Percentiles rank a stretch among this genome's conserved stretches.
These are phyloP conservation scores for Loxodes magnus DNA, from an alignment of 73 alveolate species.

Conservation along the genomic window DNA sequence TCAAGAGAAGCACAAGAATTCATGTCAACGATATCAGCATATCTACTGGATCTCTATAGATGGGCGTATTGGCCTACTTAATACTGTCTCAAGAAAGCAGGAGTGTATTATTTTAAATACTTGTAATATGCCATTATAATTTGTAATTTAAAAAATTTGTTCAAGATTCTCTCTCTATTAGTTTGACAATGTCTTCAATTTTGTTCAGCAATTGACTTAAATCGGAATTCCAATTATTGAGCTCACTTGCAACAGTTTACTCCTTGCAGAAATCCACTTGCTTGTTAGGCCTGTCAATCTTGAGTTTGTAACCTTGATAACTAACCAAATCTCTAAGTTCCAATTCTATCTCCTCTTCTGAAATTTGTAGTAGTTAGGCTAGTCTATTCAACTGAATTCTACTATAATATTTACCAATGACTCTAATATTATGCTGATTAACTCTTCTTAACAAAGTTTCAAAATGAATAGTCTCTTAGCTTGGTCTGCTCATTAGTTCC, in stretches of 20 bases:
- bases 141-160: constrained; percentile 1
- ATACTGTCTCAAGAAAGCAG: constrained; percentile 9
- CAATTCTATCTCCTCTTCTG: constrained; percentile 48
- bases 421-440: constrained; percentile 80
- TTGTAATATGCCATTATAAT: constrained; percentile 1
- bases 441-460: constrained; percentile 66
- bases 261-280: constrained; percentile 43
- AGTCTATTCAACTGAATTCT: constrained; percentile 57
- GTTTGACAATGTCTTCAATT: constrained; percentile 56
- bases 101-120: constrained; percentile 4
- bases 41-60: neutral
- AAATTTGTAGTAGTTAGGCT: constrained; percentile 45
- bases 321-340: constrained; percentile 81
- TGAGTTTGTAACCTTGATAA: constrained; percentile 50
- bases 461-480: too few relatives aligned
- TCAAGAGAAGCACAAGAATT: constrained; percentile 1
- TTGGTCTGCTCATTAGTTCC: constrained; percentile 40
- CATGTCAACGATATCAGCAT: constrained; percentile 8
- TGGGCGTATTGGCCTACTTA: neutral
- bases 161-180: constrained; percentile 47
- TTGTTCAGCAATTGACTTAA: constrained; percentile 30
- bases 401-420: constrained; percentile 60
- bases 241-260: constrained; percentile 38
- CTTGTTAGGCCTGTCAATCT: constrained; percentile 61
- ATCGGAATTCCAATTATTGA: constrained; percentile 59